Conservation (phyloP, 1,284 basidiomycete genomes). For the Rhodotorula sp. region DNA sequence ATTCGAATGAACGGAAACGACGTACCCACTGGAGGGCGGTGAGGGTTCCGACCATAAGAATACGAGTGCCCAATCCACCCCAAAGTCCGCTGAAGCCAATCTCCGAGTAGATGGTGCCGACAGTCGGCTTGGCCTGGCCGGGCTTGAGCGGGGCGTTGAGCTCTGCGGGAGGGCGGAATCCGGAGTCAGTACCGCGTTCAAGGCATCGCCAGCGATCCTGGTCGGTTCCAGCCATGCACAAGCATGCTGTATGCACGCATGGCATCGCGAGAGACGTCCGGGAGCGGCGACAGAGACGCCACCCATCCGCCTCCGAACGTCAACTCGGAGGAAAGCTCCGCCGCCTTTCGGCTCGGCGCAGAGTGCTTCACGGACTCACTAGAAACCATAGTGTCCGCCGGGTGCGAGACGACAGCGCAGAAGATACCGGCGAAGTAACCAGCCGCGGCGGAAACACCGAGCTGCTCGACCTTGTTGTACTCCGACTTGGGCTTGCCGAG, state of each 20-base stretch:
- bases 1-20: neutral
- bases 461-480: conserved; percentile 49
- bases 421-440: conserved; percentile 49
- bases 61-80: conserved; percentile 45
- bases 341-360: neutral
- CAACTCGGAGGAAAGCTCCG: neutral
- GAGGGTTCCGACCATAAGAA: conserved; percentile 46
- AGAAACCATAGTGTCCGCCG: conserved; percentile 48
- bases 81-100: conserved; percentile 47
- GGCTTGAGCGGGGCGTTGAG: conserved; percentile 46
- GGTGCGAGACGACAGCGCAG: conserved; percentile 48
- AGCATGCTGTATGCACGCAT: too few relatives aligned
- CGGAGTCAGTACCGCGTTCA: neutral
- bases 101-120: conserved; percentile 46
- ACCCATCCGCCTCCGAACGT: too few relatives aligned
- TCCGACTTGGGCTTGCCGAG: conserved; percentile 43
- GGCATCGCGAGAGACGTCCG: too few relatives aligned
- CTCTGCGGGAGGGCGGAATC: conserved; percentile 5
- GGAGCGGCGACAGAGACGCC: too few relatives aligned
- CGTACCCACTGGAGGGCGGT: conserved; percentile 46
- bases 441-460: conserved; percentile 44
- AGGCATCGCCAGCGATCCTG: too few relatives aligned
- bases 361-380: conserved; percentile 6
- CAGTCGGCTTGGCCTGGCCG: conserved; percentile 45
- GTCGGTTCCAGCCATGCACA: too few relatives aligned